Base-by-base conservation (phyloP, 345 rosid species). In the Euphorbia lathyris region DNA sequence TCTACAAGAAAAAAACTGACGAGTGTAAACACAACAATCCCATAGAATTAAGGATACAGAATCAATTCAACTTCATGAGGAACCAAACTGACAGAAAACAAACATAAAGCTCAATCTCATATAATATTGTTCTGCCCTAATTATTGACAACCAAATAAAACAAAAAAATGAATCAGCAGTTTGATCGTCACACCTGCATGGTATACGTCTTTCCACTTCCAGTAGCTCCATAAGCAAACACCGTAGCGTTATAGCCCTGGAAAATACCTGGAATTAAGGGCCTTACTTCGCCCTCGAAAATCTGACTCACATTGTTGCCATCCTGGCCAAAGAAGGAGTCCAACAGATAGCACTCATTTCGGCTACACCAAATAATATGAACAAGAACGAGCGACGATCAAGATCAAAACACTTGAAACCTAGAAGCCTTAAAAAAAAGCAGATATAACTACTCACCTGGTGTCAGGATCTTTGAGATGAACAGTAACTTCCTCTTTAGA, bases 151-250 rank as follows among this genome's bases (percentile, higher is more conserved):
- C 17, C 16, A 45, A 40, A 32, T 19, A 26, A 10, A 16, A 14
- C 5, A n/a, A 8, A 51, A 20, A 51, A 55, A 22, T 0, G 13
- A 27, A 13, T 13, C 1, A 58, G 26, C 36, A 13, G 5, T 7
- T 22, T 7, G 7, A 27, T 14, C 38, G 6, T 53, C 27, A 0
- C 72, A 92, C 99, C 97, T 88, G 99, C 99, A 95, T 95, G 0
- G 97, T 86, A 70, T 80, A 95, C 9, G 98, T 95, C 77, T 95
- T 95, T 34, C 97, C 99, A 53, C 97, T 95, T 38, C 98, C 98
- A 3, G 98, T 89, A 48, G 96, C 99, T 34, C 99, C 99, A 74
- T 87, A 95, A 57, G 97, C 96, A 65, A 92, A 90, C 19, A 89
- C 94, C 0, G 98, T 89, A 22, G 97, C 91, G 55, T 90, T 92